Base-by-base conservation (phyloP, 306 rosid genomes). In the Senna tora region DNA sequence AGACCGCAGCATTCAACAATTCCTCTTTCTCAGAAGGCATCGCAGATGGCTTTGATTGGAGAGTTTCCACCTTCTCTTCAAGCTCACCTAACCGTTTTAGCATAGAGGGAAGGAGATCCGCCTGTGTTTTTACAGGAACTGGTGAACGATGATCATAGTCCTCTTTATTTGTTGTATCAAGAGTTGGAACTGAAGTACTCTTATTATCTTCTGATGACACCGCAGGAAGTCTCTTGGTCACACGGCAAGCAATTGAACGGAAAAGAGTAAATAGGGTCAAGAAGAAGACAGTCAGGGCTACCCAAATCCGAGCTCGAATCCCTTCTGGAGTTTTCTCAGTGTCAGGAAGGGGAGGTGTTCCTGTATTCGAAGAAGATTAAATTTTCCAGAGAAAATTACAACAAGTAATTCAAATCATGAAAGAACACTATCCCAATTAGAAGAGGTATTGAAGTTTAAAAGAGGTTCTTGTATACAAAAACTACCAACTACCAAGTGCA, bases 21-120 rank as follows among this genome's bases (percentile, higher is more conserved):
- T 95, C 99, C 76, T 81, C 97, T 72, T 91, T 95, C 77, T 95
- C 97, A 50, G 74, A 83, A 36, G 99, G 99, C 99, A 95, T 95
- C 84, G 76, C 84, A 33, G 93, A 87, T 62, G 97, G 97, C 83
- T 94, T 94, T 55, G 96, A 85, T 86, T 89, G 95, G 82, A 94
- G 96, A 11, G 80, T 79, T 51, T 72, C 88, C 49, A 95, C 96
- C 86, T 88, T 95, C 87, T 87, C 90, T 84, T 95, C 99, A 75
- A 95, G 96, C 81, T 87, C 96, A 34, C 86, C 84, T 50, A 91
- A 79, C 87, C 90, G 85, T 74, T 86, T 90, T 56, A 85, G 68
- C 79, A 91, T 64, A 41, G 91, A 75, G 30, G 96, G 80, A 72
- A 89, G 86, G 64, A 84, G 87, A 67, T 85, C 87, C 71, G 86